A percentile compares a stretch with the other conserved stretches of the same genome.
phyloP scores from a whole-genome alignment of 345 rosid species.

The Melaleuca quinquenervia region DNA sequence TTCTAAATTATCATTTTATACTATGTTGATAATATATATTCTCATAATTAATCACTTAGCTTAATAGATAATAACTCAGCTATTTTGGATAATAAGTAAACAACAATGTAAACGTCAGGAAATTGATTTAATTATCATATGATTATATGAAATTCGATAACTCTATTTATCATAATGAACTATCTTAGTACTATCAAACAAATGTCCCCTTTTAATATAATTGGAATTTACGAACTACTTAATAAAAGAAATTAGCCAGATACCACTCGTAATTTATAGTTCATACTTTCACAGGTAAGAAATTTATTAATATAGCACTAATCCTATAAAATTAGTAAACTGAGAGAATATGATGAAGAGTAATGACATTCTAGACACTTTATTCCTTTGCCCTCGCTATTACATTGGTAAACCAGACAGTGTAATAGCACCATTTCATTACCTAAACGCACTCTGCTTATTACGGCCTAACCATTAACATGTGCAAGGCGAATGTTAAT shows the following conservation, averaged over 20 bases:
- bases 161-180: background rate
- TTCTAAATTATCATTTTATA: background rate
- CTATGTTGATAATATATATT: background rate
- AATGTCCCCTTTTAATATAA: background rate
- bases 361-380: background rate
- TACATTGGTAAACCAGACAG: background rate
- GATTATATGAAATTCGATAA: background rate
- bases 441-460: background rate
- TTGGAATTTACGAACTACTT: background rate
- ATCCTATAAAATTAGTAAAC: background rate
- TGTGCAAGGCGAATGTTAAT: background rate
- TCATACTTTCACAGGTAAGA: background rate
- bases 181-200: background rate
- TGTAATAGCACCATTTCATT: background rate
- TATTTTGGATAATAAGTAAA: background rate
- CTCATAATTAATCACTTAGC: background rate
- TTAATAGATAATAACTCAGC: background rate
- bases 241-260: background rate
- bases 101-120: background rate
- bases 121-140: background rate
- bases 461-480: background rate
- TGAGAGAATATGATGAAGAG: background rate
- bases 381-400: background rate
- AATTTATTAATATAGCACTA: background rate
- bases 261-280: background rate